phyloP scores from a whole-genome alignment of 768 basidiomycete genomes.

The Wakefieldia striispora region DNA sequence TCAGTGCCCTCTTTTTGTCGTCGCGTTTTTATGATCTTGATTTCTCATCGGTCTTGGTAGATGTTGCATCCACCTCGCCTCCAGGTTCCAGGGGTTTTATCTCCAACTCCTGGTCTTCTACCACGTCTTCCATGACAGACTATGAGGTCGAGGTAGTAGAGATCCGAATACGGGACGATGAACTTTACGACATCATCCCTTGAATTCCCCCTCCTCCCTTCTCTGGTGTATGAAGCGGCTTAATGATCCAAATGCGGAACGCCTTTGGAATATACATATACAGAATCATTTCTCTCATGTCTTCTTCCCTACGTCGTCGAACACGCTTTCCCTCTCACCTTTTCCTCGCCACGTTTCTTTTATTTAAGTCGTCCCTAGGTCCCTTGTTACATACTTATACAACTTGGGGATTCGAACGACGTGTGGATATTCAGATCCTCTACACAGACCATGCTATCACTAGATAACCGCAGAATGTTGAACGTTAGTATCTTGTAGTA shows the following conservation, averaged over 20 bases:
- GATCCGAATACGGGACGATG: constrained; percentile 78
- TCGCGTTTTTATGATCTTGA: constrained; percentile 7
- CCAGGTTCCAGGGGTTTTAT: constrained; percentile 65
- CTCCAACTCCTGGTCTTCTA: constrained; percentile 67
- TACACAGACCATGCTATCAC: not conserved
- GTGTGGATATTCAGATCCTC: constrained; percentile 6
- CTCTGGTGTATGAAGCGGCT: not conserved
- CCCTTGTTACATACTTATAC: not conserved
- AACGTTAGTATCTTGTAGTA: not conserved
- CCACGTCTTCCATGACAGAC: constrained; percentile 63
- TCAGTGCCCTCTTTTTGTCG: constrained; percentile 40
- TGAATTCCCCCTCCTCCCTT: constrained; percentile 18
- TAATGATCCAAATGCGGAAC: constrained; percentile 13
- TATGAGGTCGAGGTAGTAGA: constrained; percentile 88
- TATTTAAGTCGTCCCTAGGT: not conserved
- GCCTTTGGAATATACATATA: constrained; percentile 12
- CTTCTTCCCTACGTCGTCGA: constrained; percentile 1
- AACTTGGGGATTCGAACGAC: constrained; percentile 1
- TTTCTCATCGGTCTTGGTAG: constrained; percentile 34
- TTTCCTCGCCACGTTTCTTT: not conserved
- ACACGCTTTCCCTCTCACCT: constrained; percentile 8
- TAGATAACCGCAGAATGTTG: constrained; percentile 12
- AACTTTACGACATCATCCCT: constrained; percentile 75
- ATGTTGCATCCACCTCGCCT: constrained; percentile 81
- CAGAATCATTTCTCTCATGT: constrained; percentile 2